Base-by-base conservation (phyloP, 2,329 filamentous ascomycete species). In the Xylaria polymorpha region DNA sequence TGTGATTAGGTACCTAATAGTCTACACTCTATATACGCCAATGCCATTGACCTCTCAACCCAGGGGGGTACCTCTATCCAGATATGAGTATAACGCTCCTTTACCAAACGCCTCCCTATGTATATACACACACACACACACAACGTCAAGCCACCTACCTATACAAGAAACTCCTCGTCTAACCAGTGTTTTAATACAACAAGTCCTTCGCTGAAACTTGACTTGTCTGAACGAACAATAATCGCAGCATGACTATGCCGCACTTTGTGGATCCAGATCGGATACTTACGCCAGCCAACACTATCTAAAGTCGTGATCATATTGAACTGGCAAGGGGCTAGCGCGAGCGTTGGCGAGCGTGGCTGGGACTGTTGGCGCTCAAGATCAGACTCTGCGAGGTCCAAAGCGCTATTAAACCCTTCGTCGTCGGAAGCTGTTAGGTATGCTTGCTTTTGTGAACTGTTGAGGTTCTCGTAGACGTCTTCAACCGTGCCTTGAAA, bases 161-260 rank as follows among this genome's bases (percentile, higher is more conserved):
- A 92, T 25, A 90, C 76, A 71, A 89, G 79, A 77, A 98, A 98
- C 76, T 91, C 91, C 56, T 91, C 86, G 61, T 90, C 85, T 2
- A 94, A 82, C 92, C 93, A 98, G 81, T 98, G 95, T 75, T 85
- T 86, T 65, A 96, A 83, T 41, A 98, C 93, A 14, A 92, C 79
- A 76, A 86, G 88, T 0, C 95, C 95, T 80, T 98, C 94, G 1
- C 86, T 84, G 74, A 94, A 97, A 0, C 80, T 82, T 61, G 86
- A 83, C 77, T 88, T 90, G 46, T 91, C 88, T 67, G 85, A 88
- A 44, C 95, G 87, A 43, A 97, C 90, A 71, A 98, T 93, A 57
- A 98, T 97, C 3, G 94, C 94, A 0, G 94, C 95, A 80, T 98
- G 95, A 68, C 88, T 93, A 78, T 97, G 93, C n/a, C 85, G 82